Evolutionary conservation across 2,329 filamentous ascomycete species (phyloP).

Genomic region (Botrytis tulipae): DNA sequence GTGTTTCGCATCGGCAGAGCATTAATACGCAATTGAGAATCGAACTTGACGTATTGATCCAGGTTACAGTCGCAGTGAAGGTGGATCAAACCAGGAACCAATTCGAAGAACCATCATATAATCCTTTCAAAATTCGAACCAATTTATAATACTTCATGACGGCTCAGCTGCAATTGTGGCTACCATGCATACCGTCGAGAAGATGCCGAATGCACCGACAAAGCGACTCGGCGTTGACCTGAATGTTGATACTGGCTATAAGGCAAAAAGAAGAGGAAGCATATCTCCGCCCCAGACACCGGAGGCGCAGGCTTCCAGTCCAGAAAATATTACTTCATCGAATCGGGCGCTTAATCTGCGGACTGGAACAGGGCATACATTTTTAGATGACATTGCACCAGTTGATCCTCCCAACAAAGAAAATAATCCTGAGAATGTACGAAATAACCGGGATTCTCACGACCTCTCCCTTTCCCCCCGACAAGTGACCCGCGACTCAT

Average conservation of each 20-base stretch:
- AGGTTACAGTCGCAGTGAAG: neutral
- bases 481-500: conserved; percentile 79
- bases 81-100: neutral
- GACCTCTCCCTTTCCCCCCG: conserved; percentile 78
- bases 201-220: conserved; percentile 29
- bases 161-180: conserved; percentile 22
- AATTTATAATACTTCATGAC: conserved; percentile 23
- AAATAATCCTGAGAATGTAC: conserved; percentile 28
- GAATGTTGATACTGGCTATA: conserved; percentile 37
- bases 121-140: neutral
- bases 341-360: conserved; percentile 34
- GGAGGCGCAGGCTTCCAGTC: conserved; percentile 28
- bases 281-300: conserved; percentile 35
- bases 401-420: conserved; percentile 33
- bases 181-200: conserved; percentile 36
- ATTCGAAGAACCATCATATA: neutral
- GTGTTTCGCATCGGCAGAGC: neutral
- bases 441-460: conserved; percentile 49
- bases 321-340: conserved; percentile 31
- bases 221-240: conserved; percentile 35
- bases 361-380: conserved; percentile 35
- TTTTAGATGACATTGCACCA: conserved; percentile 40
- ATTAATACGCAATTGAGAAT: neutral
- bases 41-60: neutral
- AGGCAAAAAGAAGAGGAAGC: conserved; percentile 30